Evolutionary conservation across 2,329 filamentous ascomycete species (phyloP).

Genomic region (Microcyclospora pomicola): DNA sequence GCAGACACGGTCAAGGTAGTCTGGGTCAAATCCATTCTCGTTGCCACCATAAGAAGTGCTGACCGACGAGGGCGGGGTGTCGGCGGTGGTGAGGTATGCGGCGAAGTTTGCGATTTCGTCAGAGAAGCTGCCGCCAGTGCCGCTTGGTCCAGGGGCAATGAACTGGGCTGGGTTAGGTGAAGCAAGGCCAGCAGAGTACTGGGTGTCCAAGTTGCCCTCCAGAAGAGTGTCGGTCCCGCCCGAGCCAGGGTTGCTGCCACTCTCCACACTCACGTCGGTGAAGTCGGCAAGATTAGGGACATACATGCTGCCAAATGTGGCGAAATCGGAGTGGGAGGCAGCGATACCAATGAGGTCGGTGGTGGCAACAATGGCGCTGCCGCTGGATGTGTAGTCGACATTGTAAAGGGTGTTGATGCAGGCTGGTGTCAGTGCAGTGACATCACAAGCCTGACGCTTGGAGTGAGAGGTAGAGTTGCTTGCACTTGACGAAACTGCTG

Average conservation of each 20-base stretch:
- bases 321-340: neutral
- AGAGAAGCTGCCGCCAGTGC: slow-evolving; percentile 14
- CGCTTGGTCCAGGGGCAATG: slow-evolving; percentile 33
- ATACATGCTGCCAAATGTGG: neutral
- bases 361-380: neutral
- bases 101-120: neutral
- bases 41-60: slow-evolving; percentile 51
- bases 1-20: slow-evolving; percentile 49
- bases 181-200: slow-evolving; percentile 5
- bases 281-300: neutral
- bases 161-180: slow-evolving; percentile 32
- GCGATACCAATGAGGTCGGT: neutral
- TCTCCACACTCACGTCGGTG: neutral
- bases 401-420: neutral
- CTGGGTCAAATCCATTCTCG: slow-evolving; percentile 45
- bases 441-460: neutral
- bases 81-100: neutral
- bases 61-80: slow-evolving; percentile 27
- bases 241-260: neutral
- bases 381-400: neutral
- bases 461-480: neutral
- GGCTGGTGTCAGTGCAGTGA: neutral
- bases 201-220: slow-evolving; percentile 2
- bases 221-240: neutral
- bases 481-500: neutral